Conservation (phyloP, 441 rosid genomes). For the Populus hybrid region DNA sequence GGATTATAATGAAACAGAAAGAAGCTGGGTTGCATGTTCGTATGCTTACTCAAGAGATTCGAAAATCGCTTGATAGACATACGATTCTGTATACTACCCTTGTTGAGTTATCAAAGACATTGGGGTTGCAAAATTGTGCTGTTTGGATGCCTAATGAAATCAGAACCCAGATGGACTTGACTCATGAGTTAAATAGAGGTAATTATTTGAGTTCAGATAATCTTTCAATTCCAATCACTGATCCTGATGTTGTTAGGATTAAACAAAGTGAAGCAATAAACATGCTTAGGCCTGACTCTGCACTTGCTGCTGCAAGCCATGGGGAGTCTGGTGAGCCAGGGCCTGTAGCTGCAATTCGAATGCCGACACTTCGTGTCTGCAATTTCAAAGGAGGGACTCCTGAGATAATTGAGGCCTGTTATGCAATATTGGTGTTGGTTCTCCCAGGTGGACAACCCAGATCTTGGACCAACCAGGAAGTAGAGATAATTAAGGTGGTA, state of each 20-base stretch:
- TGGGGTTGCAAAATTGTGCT: conserved; percentile 83
- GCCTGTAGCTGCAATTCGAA: conserved; percentile 82
- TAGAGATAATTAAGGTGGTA: conserved; percentile 89
- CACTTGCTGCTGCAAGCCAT: conserved; percentile 58
- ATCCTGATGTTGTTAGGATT: conserved; percentile 68
- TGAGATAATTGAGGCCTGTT: conserved; percentile 61
- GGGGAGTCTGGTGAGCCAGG: conserved; percentile 57
- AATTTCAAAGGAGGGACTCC: conserved; percentile 94
- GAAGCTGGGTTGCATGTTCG: conserved; percentile 86
- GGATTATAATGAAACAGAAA: conserved; percentile 79
- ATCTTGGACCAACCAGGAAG: conserved; percentile 76
- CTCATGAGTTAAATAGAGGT: conserved; percentile 60
- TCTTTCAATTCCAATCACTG: conserved; percentile 50
- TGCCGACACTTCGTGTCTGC: conserved; percentile 91
- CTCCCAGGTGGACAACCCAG: conserved; percentile 72
- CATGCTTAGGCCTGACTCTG: conserved; percentile 56
- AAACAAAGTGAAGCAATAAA: conserved; percentile 61
- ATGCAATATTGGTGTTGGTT: conserved; percentile 80
- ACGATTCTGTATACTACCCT: conserved; percentile 78
- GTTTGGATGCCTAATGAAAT: conserved; percentile 90
- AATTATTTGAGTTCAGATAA: conserved; percentile 30
- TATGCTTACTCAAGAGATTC: conserved; percentile 96
- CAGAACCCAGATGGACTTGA: conserved; percentile 65
- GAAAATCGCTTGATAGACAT: conserved; percentile 88
- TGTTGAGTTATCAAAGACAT: conserved; percentile 87